Conservation (phyloP, 2,329 filamentous ascomycete species). For the Exophiala sp. region DNA sequence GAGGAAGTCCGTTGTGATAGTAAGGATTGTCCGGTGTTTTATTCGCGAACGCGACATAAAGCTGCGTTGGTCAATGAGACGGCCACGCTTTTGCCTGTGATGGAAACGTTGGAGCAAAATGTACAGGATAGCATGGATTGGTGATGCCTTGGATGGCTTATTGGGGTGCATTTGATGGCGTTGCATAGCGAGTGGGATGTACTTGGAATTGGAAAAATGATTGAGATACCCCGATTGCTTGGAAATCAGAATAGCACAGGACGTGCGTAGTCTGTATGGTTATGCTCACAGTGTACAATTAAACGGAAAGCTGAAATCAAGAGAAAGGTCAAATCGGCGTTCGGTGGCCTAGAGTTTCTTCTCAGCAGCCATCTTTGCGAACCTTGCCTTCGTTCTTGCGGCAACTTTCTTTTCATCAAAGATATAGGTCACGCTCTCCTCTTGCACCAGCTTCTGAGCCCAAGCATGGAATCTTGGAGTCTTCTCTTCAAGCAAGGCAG, state of each 20-base stretch:
- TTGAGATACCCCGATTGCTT: too few relatives aligned
- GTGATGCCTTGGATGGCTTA: slow-evolving; percentile 26
- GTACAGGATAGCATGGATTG: slow-evolving; percentile 37
- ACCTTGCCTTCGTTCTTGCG: slow-evolving; percentile 5
- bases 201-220: too few relatives aligned
- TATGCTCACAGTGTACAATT: too few relatives aligned
- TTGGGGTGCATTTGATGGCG: neutral
- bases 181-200: neutral
- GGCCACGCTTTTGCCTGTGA: slow-evolving; percentile 37
- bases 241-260: too few relatives aligned
- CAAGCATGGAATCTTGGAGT: slow-evolving; percentile 57
- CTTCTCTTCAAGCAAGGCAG: slow-evolving; percentile 43
- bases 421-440: slow-evolving; percentile 64
- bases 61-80: slow-evolving; percentile 37
- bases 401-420: slow-evolving; percentile 53
- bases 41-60: slow-evolving; percentile 46
- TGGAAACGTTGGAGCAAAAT: slow-evolving; percentile 35
- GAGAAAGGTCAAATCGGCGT: too few relatives aligned
- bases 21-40: slow-evolving; percentile 90
- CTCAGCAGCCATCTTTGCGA: slow-evolving; percentile 7
- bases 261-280: too few relatives aligned
- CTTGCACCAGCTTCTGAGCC: slow-evolving; percentile 57
- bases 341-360: neutral
- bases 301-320: too few relatives aligned
- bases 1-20: slow-evolving; percentile 86